phyloP scores from a whole-genome alignment of 75 land plant genomes.

The Adiantum capillusveneris region DNA sequence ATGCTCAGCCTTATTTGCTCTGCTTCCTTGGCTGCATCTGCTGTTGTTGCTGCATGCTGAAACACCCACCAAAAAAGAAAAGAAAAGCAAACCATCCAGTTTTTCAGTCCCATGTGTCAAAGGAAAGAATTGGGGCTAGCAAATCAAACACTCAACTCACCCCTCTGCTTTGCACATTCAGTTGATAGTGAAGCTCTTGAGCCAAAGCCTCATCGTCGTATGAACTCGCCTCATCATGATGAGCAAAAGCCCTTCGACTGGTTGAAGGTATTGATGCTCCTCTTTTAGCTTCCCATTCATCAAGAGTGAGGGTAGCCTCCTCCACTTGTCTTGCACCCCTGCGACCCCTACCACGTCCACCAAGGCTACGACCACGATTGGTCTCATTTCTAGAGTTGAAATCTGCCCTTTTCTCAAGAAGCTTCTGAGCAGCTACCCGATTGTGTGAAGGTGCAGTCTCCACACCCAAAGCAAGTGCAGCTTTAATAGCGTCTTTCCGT shows the following conservation, averaged over 20 bases:
- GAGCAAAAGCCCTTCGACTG: conserved; percentile 6
- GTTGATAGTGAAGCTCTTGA: conserved; percentile 60
- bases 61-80: not conserved
- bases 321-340: conserved; percentile 40
- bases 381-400: conserved; percentile 6
- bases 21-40: conserved; percentile 28
- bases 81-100: not conserved
- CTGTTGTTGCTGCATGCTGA: not conserved
- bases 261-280: conserved; percentile 8
- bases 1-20: conserved; percentile 60
- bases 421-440: conserved; percentile 83
- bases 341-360: conserved; percentile 28
- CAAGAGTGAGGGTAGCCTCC: conserved; percentile 53
- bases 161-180: conserved; percentile 55
- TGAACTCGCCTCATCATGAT: conserved; percentile 51
- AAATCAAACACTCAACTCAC: conserved; percentile 9
- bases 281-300: conserved; percentile 73
- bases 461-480: conserved; percentile 18
- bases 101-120: not conserved
- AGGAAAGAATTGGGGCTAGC: too few species aligned
- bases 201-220: conserved; percentile 72
- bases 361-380: conserved; percentile 18
- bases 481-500: not conserved
- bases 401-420: conserved; percentile 47
- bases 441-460: conserved; percentile 71